Percentiles rank a stretch among this genome's conserved stretches.
Conservation (phyloP, 1,284 basidiomycete species). For the Cutaneotrichosporon cutaneum region DNA sequence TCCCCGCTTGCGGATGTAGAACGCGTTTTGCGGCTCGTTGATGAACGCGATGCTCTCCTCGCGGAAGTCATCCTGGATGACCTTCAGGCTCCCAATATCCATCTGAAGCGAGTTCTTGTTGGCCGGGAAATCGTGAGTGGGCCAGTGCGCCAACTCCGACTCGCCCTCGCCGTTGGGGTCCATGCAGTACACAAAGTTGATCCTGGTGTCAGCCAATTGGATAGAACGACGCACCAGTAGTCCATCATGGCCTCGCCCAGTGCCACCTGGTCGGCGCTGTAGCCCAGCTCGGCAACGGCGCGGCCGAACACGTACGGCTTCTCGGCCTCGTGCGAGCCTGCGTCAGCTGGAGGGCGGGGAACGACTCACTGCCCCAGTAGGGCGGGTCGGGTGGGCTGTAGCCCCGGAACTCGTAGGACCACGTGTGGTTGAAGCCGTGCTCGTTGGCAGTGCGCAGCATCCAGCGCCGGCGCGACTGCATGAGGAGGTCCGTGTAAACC, state of each 20-base stretch:
- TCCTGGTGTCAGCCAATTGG: conserved; percentile 20
- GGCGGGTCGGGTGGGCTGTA: conserved; percentile 20
- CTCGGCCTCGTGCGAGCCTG: conserved; percentile 34
- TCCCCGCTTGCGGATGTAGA: conserved; percentile 1
- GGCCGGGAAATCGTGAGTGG: conserved; percentile 27
- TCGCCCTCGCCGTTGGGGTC: conserved; percentile 32
- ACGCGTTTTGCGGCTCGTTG: conserved; percentile 18
- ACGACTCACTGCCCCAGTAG: conserved; percentile 20
- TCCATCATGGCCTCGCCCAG: conserved; percentile 26
- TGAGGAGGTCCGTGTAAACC: conserved; percentile 34
- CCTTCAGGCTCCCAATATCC: conserved; percentile 29
- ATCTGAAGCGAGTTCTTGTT: conserved; percentile 38
- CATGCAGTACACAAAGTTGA: conserved; percentile 47
- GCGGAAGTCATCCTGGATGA: conserved; percentile 45
- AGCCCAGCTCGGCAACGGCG: conserved; percentile 18
- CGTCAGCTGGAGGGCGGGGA: not conserved
- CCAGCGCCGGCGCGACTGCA: conserved; percentile 36
- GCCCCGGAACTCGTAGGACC: conserved; percentile 42
- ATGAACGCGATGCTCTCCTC: conserved; percentile 40
- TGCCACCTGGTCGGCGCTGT: conserved; percentile 16
- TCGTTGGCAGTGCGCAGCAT: conserved; percentile 33
- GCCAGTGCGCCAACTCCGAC: conserved; percentile 29
- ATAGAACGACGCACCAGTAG: conserved; percentile 40
- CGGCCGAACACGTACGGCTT: conserved; percentile 34
- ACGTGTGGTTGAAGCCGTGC: conserved; percentile 32